These are phyloP conservation scores for Cadophora gregata DNA, from an alignment of 2,329 filamentous ascomycete species.

Conservation along the genomic window DNA sequence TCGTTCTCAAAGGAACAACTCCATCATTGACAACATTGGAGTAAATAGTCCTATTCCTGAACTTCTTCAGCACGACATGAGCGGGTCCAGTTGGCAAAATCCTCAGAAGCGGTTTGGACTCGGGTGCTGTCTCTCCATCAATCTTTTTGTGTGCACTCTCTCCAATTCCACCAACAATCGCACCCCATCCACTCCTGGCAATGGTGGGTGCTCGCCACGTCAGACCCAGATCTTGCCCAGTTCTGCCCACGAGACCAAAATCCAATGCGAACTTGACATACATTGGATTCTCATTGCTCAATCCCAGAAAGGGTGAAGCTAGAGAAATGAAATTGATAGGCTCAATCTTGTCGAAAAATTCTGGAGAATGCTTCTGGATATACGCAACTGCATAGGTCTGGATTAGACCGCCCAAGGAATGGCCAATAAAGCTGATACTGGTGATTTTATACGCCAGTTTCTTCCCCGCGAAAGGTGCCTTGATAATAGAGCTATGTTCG, in stretches of 20 bases:
- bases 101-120: slow-evolving; percentile 85
- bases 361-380: slow-evolving; percentile 92
- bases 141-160: slow-evolving; percentile 67
- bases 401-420: slow-evolving; percentile 87
- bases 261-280: slow-evolving; percentile 98
- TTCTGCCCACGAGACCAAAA: slow-evolving; percentile 94
- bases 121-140: slow-evolving; percentile 69
- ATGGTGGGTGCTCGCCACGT: slow-evolving; percentile 92
- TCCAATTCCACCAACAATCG: slow-evolving; percentile 81
- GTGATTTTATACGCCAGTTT: slow-evolving; percentile 79
- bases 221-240: slow-evolving; percentile 91
- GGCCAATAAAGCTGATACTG: slow-evolving; percentile 93
- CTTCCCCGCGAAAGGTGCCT: slow-evolving; percentile 45
- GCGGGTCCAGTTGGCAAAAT: slow-evolving; percentile 92
- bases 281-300: slow-evolving; percentile 96
- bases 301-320: slow-evolving; percentile 84
- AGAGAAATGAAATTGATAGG: slow-evolving; percentile 91
- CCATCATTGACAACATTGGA: slow-evolving; percentile 98
- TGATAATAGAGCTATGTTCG: slow-evolving; percentile 65
- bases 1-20: slow-evolving; percentile 93
- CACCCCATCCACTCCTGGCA: slow-evolving; percentile 85
- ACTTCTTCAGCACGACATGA: slow-evolving; percentile 84
- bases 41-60: slow-evolving; percentile 89
- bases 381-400: slow-evolving; percentile 96
- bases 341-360: slow-evolving; percentile 85